Percentiles rank a stretch among this genome's conserved stretches.
Conservation (phyloP, 352 stramenopile genomes). For the Globisporangium spiculum region DNA sequence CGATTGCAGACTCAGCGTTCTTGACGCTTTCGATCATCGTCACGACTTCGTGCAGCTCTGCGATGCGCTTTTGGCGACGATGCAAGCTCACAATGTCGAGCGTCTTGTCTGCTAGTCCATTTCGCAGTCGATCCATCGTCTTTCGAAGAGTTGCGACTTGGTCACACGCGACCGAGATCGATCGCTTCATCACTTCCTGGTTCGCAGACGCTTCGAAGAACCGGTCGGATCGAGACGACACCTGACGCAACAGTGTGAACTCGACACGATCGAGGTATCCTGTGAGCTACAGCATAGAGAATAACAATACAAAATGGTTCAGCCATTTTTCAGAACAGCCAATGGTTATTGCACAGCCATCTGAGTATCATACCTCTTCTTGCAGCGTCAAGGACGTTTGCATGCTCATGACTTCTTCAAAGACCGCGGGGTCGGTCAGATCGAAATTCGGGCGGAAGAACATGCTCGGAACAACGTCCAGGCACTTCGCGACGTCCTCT, state of each 20-base stretch:
- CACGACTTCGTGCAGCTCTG: slow-evolving; percentile 76
- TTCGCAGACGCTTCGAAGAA: slow-evolving; percentile 85
- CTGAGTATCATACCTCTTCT: slow-evolving; percentile 43
- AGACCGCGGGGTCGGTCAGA: slow-evolving; percentile 68
- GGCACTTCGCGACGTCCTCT: slow-evolving; percentile 82
- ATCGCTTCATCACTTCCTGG: slow-evolving; percentile 86
- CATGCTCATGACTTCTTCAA: slow-evolving; percentile 82
- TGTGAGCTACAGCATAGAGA: slow-evolving; percentile 12
- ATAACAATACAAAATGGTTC: neutral
- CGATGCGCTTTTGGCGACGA: slow-evolving; percentile 74
- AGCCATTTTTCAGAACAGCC: neutral
- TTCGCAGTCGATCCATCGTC: slow-evolving; percentile 82
- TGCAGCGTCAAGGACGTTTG: slow-evolving; percentile 49
- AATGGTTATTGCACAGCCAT: neutral
- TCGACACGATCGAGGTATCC: slow-evolving; percentile 83
- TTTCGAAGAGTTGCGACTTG: slow-evolving; percentile 77
- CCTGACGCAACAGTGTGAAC: slow-evolving; percentile 80
- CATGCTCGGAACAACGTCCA: slow-evolving; percentile 70
- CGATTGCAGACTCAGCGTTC: slow-evolving; percentile 75
- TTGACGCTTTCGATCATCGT: slow-evolving; percentile 86
- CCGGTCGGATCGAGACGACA: slow-evolving; percentile 78
- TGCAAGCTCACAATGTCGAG: slow-evolving; percentile 87
- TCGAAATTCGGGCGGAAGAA: slow-evolving; percentile 82
- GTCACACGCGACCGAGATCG: slow-evolving; percentile 71
- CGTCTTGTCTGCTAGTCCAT: slow-evolving; percentile 78